Evolutionary conservation across 495 filamentous ascomycete genomes (phyloP), one percentile per base, ranked within the genome.

Genomic region (Sabuloglossum arenarium): DNA sequence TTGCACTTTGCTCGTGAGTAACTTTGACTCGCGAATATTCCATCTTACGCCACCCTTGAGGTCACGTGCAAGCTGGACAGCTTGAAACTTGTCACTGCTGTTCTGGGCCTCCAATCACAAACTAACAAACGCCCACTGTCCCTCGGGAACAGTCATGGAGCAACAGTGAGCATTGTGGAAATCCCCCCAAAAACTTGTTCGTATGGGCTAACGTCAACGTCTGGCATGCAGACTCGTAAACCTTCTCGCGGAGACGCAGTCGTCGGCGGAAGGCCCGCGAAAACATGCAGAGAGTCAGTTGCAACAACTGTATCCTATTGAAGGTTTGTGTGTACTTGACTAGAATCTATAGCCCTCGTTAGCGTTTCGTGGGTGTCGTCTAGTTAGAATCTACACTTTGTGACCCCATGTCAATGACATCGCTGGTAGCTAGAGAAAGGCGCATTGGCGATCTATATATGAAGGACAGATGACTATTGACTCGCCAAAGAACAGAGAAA

Each of bases 201-300:
- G 34, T 14, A 14, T 14, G 34, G 34, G 4, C 39, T 43, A 43
- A 43, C n/a, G 39, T 43, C n/a, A 23, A 10, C 3, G 16, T 43
- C 19, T 10, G 19, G n/a, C 19, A 43, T 43, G 21, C 19, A 56
- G 55, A 68, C 77, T 94, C 60, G 77, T 88, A 60, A 76, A 77
- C 61, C 74, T 93, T 61, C 81, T 95, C 50, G 75, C 81, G 56
- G 81, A 83, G 67, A 91, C 88, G 16, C 86, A 93, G 66, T 77
- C 78, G 55, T 59, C 81, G 55, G 71, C 75, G 25, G 78, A 85
- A 61, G 77, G 73, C 49, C 78, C 82, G 19, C 78, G 88, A 65
- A 85, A 81, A 64, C 74, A 85, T 58, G 88, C 88, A 58, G 88
- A 95, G 68, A 71, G 78, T 60, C 81, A 86, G 46, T 75, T 95